Evolutionary conservation across 140 eudicot genomes (phyloP).

Genomic region (Stevia rebaudiana): DNA sequence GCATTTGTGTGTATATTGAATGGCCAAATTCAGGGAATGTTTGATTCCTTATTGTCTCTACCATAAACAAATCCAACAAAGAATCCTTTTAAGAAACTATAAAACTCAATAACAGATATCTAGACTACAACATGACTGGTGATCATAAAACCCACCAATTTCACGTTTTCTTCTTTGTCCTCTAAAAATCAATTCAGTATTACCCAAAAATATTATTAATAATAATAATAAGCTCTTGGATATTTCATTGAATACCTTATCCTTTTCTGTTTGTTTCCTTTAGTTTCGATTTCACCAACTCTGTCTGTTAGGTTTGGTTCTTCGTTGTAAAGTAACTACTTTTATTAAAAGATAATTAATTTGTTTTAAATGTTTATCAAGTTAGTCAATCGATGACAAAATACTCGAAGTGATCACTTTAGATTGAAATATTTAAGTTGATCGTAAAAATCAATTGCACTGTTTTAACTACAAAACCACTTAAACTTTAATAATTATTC

Average conservation of each 20-base stretch:
- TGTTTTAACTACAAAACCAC: too few relatives aligned
- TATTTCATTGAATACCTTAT: slow-evolving; percentile 16
- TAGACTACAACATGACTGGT: slow-evolving; percentile 45
- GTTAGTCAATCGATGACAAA: slow-evolving; percentile 3
- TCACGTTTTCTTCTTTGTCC: slow-evolving; percentile 33
- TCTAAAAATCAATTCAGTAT: slow-evolving; percentile 4
- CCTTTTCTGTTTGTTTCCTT: slow-evolving; percentile 17
- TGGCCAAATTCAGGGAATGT: slow-evolving; percentile 84
- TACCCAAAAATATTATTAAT: background rate
- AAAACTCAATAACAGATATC: slow-evolving; percentile 32
- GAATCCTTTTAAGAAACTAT: slow-evolving; percentile 21
- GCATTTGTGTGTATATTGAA: slow-evolving; percentile 54
- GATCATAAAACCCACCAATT: slow-evolving; percentile 32
- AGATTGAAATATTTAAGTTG: too few relatives aligned
- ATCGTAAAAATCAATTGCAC: too few relatives aligned
- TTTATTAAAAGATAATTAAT: background rate
- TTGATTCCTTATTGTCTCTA: slow-evolving; percentile 60
- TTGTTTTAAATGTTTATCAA: background rate
- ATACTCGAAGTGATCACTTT: background rate
- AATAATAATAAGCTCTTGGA: background rate
- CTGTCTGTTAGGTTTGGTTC: background rate
- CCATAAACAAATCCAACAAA: slow-evolving; percentile 24
- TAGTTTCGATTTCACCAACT: background rate
- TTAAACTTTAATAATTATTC: too few relatives aligned
- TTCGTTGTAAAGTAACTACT: background rate